Base-by-base conservation (phyloP, 2,329 filamentous ascomycete species). In the Coniella vitis region DNA sequence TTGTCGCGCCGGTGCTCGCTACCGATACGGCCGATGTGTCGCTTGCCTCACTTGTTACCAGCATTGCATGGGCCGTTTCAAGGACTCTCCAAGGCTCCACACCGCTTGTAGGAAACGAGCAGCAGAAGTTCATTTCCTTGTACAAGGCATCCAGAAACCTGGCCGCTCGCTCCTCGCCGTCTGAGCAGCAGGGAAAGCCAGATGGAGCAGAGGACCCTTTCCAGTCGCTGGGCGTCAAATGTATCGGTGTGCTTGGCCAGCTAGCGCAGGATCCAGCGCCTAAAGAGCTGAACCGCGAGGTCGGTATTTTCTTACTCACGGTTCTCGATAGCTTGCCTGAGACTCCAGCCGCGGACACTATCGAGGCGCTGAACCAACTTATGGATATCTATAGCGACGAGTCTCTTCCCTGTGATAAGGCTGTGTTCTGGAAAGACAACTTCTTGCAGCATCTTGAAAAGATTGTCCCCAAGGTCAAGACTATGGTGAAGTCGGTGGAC, bases 351-450 rank as follows among this genome's bases (percentile, higher is more conserved):
- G 81, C 79, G 2, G 78, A 84, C 39, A 70, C 71, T 4, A 72
- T 86, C 29, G 82, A 86, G 65, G 78, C 79, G 14, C 65, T 86
- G 38, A 79, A 85, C 63, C 79, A 84, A 62, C 54, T 86, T 16
- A 83, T 84, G 56, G 83, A 86, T 56, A 72, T 86, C 7, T 86
- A 86, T 63, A 76, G 73, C 21, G 78, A 86, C 59, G 79, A 81
- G 61, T 70, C 69, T 12, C 71, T 69, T 47, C 66, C 71, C 10
- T 82, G 75, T 59, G 83, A 86, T 60, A 69, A 67, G 49, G 71
- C 75, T 21, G 81, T 86, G 2, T 86, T 85, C 63, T 84, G 81
- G 76, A 72, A 73, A 56, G 72, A 80, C 54, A 71, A 70, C 54
- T 80, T 86, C 58, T 62, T 82, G 48, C 70, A 73, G 56, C 78